Percentiles rank a stretch among this genome's conserved stretches.
phyloP scores from a whole-genome alignment of 345 rosid species.

The Lagerstroemia speciosa region DNA sequence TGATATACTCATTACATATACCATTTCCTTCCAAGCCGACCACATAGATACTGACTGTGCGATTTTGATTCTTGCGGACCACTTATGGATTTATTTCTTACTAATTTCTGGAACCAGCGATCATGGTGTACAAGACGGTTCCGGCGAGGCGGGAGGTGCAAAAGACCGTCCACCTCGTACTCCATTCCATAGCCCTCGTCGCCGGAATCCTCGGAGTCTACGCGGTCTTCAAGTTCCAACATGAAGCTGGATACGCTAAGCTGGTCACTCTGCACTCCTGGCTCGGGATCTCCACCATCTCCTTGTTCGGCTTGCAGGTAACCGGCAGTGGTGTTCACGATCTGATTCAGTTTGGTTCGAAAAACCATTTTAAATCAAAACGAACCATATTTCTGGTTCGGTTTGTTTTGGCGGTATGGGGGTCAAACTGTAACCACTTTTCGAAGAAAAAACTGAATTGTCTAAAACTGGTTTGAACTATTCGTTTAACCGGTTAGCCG shows the following conservation, averaged over 20 bases:
- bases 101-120: conserved; percentile 21
- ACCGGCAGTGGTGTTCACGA: no score
- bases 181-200: conserved; percentile 31
- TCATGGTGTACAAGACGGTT: conserved; percentile 42
- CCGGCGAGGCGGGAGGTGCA: conserved; percentile 24
- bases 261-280: conserved; percentile 40
- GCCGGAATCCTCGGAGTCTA: conserved; percentile 33
- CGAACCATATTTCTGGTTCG: no score
- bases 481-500: no score
- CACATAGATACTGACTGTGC: not conserved
- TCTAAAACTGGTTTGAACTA: no score
- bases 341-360: not conserved
- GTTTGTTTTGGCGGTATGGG: no score
- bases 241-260: conserved; percentile 15
- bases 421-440: no score
- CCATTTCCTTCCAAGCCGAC: not conserved
- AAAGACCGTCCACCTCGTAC: conserved; percentile 21
- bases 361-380: no score
- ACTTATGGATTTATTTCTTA: not conserved
- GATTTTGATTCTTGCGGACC: not conserved
- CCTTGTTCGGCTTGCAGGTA: conserved; percentile 41
- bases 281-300: conserved; percentile 48
- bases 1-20: no score
- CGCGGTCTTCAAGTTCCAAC: conserved; percentile 32
- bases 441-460: no score